phyloP scores from a whole-genome alignment of 2,329 filamentous ascomycete species.

The Cladosporium sp. region DNA sequence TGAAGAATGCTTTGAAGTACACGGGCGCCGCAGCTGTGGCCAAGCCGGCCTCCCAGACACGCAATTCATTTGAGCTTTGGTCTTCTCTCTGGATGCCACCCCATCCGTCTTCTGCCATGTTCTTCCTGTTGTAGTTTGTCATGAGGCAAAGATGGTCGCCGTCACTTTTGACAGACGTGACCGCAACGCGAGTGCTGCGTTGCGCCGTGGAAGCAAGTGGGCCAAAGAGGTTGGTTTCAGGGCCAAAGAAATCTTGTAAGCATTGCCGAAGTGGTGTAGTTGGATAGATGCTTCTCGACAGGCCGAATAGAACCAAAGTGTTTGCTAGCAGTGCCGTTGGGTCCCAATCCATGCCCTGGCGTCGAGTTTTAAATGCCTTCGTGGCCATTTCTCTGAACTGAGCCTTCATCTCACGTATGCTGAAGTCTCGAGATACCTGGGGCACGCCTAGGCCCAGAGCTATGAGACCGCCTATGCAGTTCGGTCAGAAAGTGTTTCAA shows the following conservation, averaged over 20 bases:
- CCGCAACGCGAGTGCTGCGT: not conserved
- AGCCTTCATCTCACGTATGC: not conserved
- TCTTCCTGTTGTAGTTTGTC: not conserved
- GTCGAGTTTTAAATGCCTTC: not conserved
- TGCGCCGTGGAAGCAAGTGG: not conserved
- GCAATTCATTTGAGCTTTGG: slow-evolving; percentile 36
- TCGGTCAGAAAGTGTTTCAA: too few species aligned
- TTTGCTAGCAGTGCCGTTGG: not conserved
- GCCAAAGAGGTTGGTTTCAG: not conserved
- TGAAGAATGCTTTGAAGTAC: slow-evolving; percentile 49
- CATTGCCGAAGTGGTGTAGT: not conserved
- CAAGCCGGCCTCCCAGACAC: slow-evolving; percentile 49
- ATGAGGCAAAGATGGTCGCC: not conserved
- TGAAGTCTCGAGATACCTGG: not conserved
- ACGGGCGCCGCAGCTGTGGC: slow-evolving; percentile 48
- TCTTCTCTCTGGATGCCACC: slow-evolving; percentile 37
- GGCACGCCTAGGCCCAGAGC: not conserved
- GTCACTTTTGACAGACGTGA: not conserved
- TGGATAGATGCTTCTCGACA: not conserved
- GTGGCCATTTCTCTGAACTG: not conserved
- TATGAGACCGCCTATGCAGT: not conserved
- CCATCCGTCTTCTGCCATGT: not conserved
- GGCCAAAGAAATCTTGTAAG: not conserved
- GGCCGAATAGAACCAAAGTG: not conserved
- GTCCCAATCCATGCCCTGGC: not conserved